Percentiles rank a stretch among this genome's conserved stretches.
These are phyloP conservation scores for Melampsora abietis-canadensis DNA, from an alignment of 1,284 basidiomycete genomes.

Conservation along the genomic window DNA sequence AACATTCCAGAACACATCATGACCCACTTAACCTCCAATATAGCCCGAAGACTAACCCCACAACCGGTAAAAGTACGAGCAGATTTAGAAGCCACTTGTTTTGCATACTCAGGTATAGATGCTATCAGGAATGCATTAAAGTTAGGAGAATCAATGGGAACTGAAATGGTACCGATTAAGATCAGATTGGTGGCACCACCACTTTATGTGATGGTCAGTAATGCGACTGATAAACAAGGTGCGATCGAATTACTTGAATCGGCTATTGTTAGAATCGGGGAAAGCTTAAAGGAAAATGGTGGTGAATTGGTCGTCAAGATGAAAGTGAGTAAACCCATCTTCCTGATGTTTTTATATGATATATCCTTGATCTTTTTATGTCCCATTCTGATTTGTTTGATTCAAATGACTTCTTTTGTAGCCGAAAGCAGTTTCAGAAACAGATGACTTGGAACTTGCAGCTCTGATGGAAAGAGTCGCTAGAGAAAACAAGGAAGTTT, in stretches of 20 bases:
- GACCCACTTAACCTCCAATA: constrained; percentile 72
- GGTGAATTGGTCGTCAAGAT: constrained; percentile 90
- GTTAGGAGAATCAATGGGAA: constrained; percentile 81
- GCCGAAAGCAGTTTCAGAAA: constrained; percentile 96
- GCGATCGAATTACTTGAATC: constrained; percentile 90
- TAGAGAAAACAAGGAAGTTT: constrained; percentile 87
- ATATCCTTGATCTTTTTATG: no score
- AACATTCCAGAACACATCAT: constrained; percentile 63
- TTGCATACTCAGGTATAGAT: constrained; percentile 94
- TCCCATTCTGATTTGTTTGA: constrained; percentile 9
- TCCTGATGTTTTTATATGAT: neutral
- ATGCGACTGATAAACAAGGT: constrained; percentile 92
- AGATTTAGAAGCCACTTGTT: constrained; percentile 96
- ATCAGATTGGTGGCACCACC: constrained; percentile 95
- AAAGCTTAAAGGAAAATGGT: constrained; percentile 75
- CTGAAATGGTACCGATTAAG: constrained; percentile 89
- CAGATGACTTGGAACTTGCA: constrained; percentile 89
- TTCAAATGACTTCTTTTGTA: constrained; percentile 56
- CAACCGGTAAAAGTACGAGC: constrained; percentile 98
- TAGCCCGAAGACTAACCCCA: constrained; percentile 90
- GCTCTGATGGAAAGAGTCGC: constrained; percentile 89
- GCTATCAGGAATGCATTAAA: constrained; percentile 89
- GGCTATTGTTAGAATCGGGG: constrained; percentile 84
- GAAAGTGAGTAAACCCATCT: constrained; percentile 65
- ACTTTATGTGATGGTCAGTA: constrained; percentile 90